Percentiles rank a stretch among this genome's conserved stretches.
phyloP scores from a whole-genome alignment of 257 asterid species.

The Anisodus tanguticus region DNA sequence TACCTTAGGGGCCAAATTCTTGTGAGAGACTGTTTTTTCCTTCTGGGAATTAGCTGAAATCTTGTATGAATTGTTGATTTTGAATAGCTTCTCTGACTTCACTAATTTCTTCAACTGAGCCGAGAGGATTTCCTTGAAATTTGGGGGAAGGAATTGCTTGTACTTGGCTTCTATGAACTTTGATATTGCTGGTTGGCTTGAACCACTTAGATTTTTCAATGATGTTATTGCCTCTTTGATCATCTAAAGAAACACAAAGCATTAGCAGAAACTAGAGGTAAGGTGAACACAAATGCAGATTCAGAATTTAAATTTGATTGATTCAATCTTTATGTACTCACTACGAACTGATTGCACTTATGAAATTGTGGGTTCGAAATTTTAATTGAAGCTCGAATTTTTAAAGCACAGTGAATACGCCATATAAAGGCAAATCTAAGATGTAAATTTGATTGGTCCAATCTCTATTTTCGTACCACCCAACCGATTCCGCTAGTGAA shows the following conservation, averaged over 20 bases:
- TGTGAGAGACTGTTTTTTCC: background rate
- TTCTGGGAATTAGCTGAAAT: constrained; percentile 25
- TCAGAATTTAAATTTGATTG: background rate
- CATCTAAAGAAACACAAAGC: constrained; percentile 43
- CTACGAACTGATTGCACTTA: no score
- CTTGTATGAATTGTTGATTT: constrained; percentile 58
- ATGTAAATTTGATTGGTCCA: background rate
- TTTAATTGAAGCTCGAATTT: background rate
- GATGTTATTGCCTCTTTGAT: constrained; percentile 60
- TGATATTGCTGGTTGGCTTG: constrained; percentile 71
- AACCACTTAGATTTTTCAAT: constrained; percentile 60
- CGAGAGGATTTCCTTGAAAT: constrained; percentile 53
- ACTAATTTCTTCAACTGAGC: constrained; percentile 57
- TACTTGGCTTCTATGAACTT: constrained; percentile 55
- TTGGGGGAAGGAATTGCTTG: constrained; percentile 48
- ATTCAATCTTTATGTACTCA: no score
- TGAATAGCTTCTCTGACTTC: constrained; percentile 52
- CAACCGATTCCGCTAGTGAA: background rate
- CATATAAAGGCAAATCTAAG: background rate
- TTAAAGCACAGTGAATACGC: background rate
- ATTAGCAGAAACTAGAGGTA: background rate
- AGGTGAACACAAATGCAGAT: background rate
- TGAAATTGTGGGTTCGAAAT: no score
- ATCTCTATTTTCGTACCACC: background rate
- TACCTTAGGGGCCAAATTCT: constrained; percentile 19